Conservation (phyloP, 441 rosid species). For the Melastoma candidum region DNA sequence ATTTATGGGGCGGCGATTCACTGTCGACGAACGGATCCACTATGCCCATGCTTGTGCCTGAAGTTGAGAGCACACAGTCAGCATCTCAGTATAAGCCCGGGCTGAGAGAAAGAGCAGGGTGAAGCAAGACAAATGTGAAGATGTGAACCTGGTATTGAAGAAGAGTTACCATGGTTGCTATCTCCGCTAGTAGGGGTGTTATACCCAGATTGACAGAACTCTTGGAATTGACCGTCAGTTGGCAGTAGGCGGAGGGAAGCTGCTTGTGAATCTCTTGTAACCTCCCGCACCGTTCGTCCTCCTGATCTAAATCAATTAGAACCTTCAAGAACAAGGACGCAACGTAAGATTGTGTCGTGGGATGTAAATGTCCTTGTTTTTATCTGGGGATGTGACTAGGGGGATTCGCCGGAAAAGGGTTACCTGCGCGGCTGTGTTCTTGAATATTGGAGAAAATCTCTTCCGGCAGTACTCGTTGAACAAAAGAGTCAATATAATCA, state of each 20-base stretch:
- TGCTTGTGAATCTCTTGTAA: constrained; percentile 39
- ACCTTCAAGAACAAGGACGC: constrained; percentile 26
- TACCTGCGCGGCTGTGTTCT: constrained; percentile 71
- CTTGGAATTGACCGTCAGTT: constrained; percentile 30
- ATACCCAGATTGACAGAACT: constrained; percentile 17
- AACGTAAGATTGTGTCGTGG: no score
- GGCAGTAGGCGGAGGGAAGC: constrained; percentile 57
- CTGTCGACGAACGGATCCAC: no score
- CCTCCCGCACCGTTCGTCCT: constrained; percentile 50
- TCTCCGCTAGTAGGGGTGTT: constrained; percentile 6
- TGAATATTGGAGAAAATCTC: constrained; percentile 63
- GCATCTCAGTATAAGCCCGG: no score
- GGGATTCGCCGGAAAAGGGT: not conserved
- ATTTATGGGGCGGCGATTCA: no score
- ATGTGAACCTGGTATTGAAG: constrained; percentile 33
- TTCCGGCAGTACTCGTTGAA: constrained; percentile 77
- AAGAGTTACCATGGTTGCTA: constrained; percentile 18
- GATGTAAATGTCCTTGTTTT: not conserved
- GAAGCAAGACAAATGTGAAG: not conserved
- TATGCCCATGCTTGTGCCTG: no score
- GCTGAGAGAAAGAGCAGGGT: no score
- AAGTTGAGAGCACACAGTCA: no score
- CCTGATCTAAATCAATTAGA: constrained; percentile 74
- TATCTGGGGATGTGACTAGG: not conserved
- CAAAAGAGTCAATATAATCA: constrained; percentile 60